Conservation (phyloP, 2,329 filamentous ascomycete genomes). For the Podosphaera xanthii region DNA sequence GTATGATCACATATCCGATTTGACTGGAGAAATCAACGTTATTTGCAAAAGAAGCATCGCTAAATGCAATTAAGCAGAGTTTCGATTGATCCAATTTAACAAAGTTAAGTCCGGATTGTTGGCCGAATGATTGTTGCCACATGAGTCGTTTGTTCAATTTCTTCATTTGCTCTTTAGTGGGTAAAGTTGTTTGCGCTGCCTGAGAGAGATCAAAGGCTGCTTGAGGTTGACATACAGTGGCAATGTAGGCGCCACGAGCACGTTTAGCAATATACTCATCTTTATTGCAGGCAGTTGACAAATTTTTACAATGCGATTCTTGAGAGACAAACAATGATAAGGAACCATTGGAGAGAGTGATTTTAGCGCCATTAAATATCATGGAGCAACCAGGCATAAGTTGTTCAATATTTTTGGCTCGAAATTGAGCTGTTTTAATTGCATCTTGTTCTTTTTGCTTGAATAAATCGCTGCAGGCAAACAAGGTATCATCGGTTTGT, state of each 20-base stretch:
- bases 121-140: not conserved
- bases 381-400: not conserved
- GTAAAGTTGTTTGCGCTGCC: not conserved
- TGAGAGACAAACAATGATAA: not conserved
- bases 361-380: conserved; percentile 2
- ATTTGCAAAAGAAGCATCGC: not conserved
- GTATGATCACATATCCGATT: not conserved
- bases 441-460: not conserved
- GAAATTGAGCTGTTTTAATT: not conserved
- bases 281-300: not conserved
- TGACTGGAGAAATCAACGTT: not conserved
- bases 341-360: not conserved
- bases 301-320: not conserved
- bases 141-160: not conserved
- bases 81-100: not conserved
- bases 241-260: not conserved
- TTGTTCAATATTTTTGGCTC: not conserved
- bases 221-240: not conserved
- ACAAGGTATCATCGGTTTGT: conserved; percentile 3
- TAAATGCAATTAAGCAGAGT: not conserved
- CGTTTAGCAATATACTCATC: not conserved
- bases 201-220: not conserved
- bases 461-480: not conserved
- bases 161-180: not conserved
- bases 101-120: not conserved